A percentile compares a stretch with the other conserved stretches of the same genome.
Conservation (phyloP, 306 rosid genomes). For the Acacia crassicarpa region DNA sequence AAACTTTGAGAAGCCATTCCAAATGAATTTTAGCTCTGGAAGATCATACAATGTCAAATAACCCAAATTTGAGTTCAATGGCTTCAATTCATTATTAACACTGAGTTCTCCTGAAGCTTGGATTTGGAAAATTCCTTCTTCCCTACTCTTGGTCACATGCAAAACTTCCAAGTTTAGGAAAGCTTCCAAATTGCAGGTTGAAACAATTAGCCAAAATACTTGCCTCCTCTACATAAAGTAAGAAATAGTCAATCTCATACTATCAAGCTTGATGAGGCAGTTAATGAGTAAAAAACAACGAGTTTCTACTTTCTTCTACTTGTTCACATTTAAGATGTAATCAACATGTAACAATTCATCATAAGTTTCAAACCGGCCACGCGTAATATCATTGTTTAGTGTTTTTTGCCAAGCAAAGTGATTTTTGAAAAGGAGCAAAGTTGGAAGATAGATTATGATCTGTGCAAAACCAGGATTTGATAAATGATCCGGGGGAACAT, state of each 20-base stretch:
- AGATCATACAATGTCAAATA: not conserved
- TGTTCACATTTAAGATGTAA: not conserved
- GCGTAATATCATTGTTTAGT: not conserved
- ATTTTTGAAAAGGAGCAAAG: not conserved
- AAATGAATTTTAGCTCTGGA: not conserved
- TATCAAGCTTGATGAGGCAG: too few relatives aligned
- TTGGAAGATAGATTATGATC: not conserved
- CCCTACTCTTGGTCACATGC: not conserved
- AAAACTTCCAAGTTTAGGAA: not conserved
- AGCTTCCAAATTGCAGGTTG: not conserved
- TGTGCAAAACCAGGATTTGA: not conserved
- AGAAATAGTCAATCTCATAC: too few relatives aligned
- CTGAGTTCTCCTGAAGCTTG: not conserved
- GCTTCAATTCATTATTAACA: not conserved
- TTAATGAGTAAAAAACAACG: not conserved
- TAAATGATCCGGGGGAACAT: not conserved
- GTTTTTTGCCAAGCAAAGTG: not conserved
- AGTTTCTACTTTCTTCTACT: not conserved
- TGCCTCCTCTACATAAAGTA: not conserved
- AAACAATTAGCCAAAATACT: not conserved
- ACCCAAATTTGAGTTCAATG: not conserved
- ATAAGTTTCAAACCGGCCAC: not conserved
- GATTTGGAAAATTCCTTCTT: not conserved
- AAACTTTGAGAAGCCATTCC: not conserved
- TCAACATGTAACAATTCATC: not conserved